Percentiles rank a stretch among this genome's conserved stretches.
Evolutionary conservation across 495 filamentous ascomycete species (phyloP).

Genomic region (Penicillium canescens): DNA sequence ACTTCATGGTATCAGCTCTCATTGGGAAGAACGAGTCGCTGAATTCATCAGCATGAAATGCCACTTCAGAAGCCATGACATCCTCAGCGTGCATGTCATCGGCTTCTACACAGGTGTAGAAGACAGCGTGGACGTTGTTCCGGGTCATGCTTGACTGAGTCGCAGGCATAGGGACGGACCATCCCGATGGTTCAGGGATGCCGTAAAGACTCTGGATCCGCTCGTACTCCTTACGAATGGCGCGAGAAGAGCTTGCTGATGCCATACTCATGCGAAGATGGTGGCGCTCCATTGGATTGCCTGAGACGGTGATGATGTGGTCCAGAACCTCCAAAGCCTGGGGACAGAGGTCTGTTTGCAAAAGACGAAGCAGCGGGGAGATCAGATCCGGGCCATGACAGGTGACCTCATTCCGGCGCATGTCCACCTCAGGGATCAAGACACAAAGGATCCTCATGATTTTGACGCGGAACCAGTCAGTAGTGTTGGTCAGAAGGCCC

Average conservation of each 20-base stretch:
- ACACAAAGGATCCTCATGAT: constrained; percentile 87
- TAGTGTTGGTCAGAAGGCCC: constrained; percentile 84
- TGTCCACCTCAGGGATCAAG: constrained; percentile 88
- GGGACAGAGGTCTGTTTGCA: constrained; percentile 92
- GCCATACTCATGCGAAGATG: constrained; percentile 98
- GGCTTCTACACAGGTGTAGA: constrained; percentile 78
- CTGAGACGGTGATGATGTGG: constrained; percentile 90
- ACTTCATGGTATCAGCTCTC: constrained; percentile 87
- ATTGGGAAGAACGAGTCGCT: constrained; percentile 76
- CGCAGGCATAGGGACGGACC: constrained; percentile 93
- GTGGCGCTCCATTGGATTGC: constrained; percentile 88
- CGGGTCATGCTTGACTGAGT: constrained; percentile 81
- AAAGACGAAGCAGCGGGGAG: constrained; percentile 82
- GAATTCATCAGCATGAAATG: constrained; percentile 90
- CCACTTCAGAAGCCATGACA: constrained; percentile 79
- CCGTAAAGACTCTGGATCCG: constrained; percentile 92
- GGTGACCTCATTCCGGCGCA: constrained; percentile 87
- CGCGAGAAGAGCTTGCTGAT: constrained; percentile 69
- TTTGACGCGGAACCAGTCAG: constrained; percentile 86
- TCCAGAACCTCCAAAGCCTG: constrained; percentile 90
- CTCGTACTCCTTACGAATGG: constrained; percentile 90
- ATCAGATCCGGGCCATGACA: constrained; percentile 93
- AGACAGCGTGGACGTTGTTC: constrained; percentile 92
- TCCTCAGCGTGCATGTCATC: constrained; percentile 58
- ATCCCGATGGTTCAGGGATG: constrained; percentile 92